A percentile compares a stretch with the other conserved stretches of the same genome.
Evolutionary conservation across 23 red algal species (phyloP).

Genomic region (Cyanidium caldarium): DNA sequence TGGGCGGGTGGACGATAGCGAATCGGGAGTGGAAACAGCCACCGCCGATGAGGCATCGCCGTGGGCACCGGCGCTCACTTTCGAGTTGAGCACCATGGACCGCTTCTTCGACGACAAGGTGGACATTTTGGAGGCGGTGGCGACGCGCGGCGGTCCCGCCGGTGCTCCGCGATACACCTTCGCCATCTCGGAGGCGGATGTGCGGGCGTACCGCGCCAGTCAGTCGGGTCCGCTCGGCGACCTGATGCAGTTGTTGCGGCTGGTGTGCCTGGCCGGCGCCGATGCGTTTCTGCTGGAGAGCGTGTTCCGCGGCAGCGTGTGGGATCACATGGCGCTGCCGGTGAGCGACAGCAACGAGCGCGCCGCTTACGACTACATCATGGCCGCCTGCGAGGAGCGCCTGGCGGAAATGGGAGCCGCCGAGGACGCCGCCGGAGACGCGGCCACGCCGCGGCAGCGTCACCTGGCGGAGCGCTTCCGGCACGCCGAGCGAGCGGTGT

Average conservation of each 20-base stretch:
- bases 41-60: no score
- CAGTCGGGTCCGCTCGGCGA: conserved; percentile 18
- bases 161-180: no score
- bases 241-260: conserved; percentile 57
- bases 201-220: neutral
- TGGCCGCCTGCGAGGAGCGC: conserved; percentile 41
- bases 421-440: neutral
- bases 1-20: neutral
- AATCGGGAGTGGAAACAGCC: no score
- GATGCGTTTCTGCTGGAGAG: conserved; percentile 74
- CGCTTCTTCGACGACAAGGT: conserved; percentile 74
- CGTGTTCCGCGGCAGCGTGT: conserved; percentile 74
- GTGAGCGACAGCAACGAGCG: conserved; percentile 70
- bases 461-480: conserved; percentile 26
- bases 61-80: conserved; percentile 17
- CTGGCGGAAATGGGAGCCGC: conserved; percentile 22
- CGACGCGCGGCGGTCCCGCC: no score
- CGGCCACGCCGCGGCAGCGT: neutral
- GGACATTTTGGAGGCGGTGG: conserved; percentile 41
- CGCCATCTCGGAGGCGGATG: conserved; percentile 14
- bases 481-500: conserved; percentile 30
- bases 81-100: conserved; percentile 44
- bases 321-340: conserved; percentile 48
- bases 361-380: conserved; percentile 38
- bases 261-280: conserved; percentile 38